These are phyloP conservation scores for Globisporangium rhizosaccharum DNA, from an alignment of 352 stramenopile species.

Conservation along the genomic window DNA sequence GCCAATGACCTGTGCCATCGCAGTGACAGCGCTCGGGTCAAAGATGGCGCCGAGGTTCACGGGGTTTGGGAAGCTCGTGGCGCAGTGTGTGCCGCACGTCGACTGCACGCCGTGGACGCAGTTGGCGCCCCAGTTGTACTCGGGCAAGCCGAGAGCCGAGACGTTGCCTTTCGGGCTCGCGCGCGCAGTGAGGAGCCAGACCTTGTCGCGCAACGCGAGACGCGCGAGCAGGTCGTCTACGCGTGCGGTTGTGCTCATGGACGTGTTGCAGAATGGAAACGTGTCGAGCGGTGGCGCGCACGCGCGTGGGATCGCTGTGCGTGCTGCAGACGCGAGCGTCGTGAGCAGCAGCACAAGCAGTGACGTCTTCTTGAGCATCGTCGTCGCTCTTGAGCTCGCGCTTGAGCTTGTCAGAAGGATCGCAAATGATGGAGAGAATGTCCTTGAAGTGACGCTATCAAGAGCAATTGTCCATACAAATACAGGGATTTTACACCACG, in stretches of 20 bases:
- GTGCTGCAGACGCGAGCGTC: background rate
- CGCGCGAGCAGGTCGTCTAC: slow-evolving; percentile 71
- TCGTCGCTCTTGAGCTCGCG: background rate
- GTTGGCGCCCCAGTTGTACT: slow-evolving; percentile 94
- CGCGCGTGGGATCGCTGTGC: slow-evolving; percentile 43
- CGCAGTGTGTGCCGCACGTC: slow-evolving; percentile 64
- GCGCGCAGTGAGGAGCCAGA: slow-evolving; percentile 60
- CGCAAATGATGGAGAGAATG: background rate
- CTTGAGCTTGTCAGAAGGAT: background rate
- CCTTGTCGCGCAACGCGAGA: slow-evolving; percentile 69
- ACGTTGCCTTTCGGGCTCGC: slow-evolving; percentile 70
- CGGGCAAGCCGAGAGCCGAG: slow-evolving; percentile 70
- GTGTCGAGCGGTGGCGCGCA: slow-evolving; percentile 28
- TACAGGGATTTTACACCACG: background rate
- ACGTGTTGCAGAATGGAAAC: slow-evolving; percentile 79
- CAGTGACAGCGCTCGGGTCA: slow-evolving; percentile 65
- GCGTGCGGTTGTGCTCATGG: slow-evolving; percentile 45
- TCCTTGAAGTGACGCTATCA: background rate
- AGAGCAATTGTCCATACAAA: background rate
- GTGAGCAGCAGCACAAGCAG: background rate
- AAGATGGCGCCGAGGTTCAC: slow-evolving; percentile 88
- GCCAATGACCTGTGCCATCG: slow-evolving; percentile 87
- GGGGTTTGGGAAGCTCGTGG: slow-evolving; percentile 90
- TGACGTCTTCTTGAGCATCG: background rate
- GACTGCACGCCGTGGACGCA: slow-evolving; percentile 90